These are phyloP conservation scores for Agaricus bisporus DNA, from an alignment of 768 basidiomycete genomes.

Conservation along the genomic window DNA sequence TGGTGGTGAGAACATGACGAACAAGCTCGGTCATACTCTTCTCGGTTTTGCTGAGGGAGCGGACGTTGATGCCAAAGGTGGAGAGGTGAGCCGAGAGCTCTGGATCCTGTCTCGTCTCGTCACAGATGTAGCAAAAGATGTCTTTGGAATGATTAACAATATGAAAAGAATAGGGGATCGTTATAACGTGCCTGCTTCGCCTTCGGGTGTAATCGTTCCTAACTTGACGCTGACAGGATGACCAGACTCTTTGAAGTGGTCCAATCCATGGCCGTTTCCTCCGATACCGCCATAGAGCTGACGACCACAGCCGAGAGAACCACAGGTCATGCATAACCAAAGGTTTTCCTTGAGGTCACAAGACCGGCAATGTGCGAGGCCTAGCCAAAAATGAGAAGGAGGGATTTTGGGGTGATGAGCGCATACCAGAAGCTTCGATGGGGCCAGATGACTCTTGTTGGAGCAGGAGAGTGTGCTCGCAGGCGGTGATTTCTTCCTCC, in stretches of 20 bases:
- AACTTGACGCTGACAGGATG: conserved; percentile 89
- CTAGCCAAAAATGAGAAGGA: conserved; percentile 25
- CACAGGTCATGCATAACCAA: conserved; percentile 94
- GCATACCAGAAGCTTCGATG: conserved; percentile 50
- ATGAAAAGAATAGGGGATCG: neutral
- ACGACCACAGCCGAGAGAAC: conserved; percentile 84
- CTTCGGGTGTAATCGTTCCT: conserved; percentile 95
- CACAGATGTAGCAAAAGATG: conserved; percentile 89
- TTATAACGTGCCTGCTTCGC: conserved; percentile 63
- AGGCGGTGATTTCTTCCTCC: conserved; percentile 90
- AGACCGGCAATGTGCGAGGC: conserved; percentile 72
- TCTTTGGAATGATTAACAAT: conserved; percentile 31
- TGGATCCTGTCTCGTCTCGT: conserved; percentile 78
- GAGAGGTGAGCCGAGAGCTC: conserved; percentile 67
- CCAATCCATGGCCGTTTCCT: conserved; percentile 87
- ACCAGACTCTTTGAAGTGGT: conserved; percentile 63
- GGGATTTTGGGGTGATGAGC: neutral
- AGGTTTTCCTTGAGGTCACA: conserved; percentile 90
- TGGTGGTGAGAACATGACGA: conserved; percentile 14
- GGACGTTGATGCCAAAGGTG: conserved; percentile 84
- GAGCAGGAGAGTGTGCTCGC: conserved; percentile 66
- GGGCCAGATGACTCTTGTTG: conserved; percentile 36
- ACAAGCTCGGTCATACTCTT: conserved; percentile 97
- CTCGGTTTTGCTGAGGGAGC: conserved; percentile 81
- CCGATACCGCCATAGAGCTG: conserved; percentile 73